Conservation (phyloP, 169 alveolate species). For the Theileria luwenshuni region DNA sequence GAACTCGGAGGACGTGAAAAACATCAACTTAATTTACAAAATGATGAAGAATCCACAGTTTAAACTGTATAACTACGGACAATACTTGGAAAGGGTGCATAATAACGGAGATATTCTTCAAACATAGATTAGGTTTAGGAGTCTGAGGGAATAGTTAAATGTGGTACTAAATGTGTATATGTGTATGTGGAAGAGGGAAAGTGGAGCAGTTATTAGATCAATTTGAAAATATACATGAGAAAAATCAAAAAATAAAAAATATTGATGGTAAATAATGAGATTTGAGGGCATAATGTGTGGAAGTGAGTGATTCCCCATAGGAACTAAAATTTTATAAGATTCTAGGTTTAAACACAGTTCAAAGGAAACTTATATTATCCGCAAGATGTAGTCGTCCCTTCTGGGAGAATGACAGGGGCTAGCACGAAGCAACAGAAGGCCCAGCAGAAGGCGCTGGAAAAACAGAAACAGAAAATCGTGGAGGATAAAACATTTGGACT, state of each 20-base stretch:
- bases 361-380: too few species aligned
- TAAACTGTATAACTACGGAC: conserved; percentile 76
- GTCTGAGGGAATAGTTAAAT: too few species aligned
- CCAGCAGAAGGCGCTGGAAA: conserved; percentile 91
- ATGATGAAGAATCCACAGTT: conserved; percentile 82
- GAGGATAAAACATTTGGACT: conserved; percentile 99
- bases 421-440: conserved; percentile 86
- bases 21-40: conserved; percentile 75
- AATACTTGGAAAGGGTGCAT: conserved; percentile 34
- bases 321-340: not conserved
- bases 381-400: too few species aligned
- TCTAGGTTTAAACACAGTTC: too few species aligned
- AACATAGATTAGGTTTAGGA: too few species aligned
- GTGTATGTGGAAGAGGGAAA: too few species aligned
- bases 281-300: conserved; percentile 15
- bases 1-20: conserved; percentile 82
- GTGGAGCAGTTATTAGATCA: not conserved
- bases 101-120: too few species aligned
- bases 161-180: too few species aligned
- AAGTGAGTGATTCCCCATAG: conserved; percentile 8
- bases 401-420: conserved; percentile 72
- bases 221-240: not conserved
- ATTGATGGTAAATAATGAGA: not conserved
- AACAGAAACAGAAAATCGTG: conserved; percentile 94
- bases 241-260: not conserved